A percentile compares a stretch with the other conserved stretches of the same genome.
Evolutionary conservation across 2,329 filamentous ascomycete species (phyloP).

Genomic region (Colletotrichum tanaceti): DNA sequence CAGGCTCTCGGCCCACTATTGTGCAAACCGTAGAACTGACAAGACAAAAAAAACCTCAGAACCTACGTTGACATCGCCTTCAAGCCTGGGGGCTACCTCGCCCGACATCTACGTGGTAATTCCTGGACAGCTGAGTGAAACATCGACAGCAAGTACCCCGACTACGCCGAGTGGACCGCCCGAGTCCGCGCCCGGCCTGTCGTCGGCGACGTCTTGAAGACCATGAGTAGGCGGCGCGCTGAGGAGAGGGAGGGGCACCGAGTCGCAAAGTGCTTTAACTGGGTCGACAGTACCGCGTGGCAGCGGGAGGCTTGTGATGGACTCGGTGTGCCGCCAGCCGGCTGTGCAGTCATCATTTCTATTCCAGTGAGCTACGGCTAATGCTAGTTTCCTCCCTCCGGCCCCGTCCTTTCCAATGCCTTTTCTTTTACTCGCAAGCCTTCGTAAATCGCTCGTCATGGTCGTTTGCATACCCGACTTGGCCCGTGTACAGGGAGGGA

Average conservation of each 20-base stretch:
- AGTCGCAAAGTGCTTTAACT: not conserved
- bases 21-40: not conserved
- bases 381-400: not conserved
- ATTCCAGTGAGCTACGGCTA: not conserved
- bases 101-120: conserved; percentile 40
- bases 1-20: too few relatives aligned
- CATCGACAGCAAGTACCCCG: conserved; percentile 50
- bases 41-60: not conserved
- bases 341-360: conserved; percentile 1
- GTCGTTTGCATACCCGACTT: not conserved
- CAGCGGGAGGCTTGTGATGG: too few relatives aligned
- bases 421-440: not conserved
- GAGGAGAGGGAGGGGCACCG: not conserved
- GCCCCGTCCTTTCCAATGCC: not conserved
- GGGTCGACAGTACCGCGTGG: not conserved
- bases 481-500: conserved; percentile 2
- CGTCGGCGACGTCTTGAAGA: conserved; percentile 44
- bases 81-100: conserved; percentile 45
- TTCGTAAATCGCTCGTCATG: not conserved
- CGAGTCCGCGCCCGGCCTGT: conserved; percentile 48
- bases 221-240: conserved; percentile 4
- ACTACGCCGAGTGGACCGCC: conserved; percentile 51
- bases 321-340: not conserved
- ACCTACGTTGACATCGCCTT: conserved; percentile 52
- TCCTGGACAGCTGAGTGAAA: conserved; percentile 43